A percentile compares a stretch with the other conserved stretches of the same genome.
phyloP scores from a whole-genome alignment of 1,284 basidiomycete species.

The Tremellales sp. region DNA sequence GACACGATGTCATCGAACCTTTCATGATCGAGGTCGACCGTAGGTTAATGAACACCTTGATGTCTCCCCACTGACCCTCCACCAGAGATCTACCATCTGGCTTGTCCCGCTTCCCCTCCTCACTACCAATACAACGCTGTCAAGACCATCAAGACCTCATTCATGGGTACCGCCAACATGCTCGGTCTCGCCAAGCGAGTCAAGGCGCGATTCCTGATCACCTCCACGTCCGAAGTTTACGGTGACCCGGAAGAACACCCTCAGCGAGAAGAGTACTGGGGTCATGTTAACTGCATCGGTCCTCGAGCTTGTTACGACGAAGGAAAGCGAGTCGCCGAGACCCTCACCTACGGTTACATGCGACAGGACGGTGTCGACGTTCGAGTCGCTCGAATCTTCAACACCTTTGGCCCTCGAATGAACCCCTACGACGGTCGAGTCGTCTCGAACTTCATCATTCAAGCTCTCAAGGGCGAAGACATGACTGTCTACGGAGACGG shows the following conservation, averaged over 20 bases:
- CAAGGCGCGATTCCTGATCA: slow-evolving; percentile 93
- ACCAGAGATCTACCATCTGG: slow-evolving; percentile 93
- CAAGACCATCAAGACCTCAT: slow-evolving; percentile 97
- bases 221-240: slow-evolving; percentile 90
- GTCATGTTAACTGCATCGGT: slow-evolving; percentile 95
- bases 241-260: slow-evolving; percentile 97
- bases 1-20: slow-evolving; percentile 93
- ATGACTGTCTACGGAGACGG: slow-evolving; percentile 98
- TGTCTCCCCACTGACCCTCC: neutral
- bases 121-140: slow-evolving; percentile 94
- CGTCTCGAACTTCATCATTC: slow-evolving; percentile 97
- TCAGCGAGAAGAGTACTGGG: slow-evolving; percentile 94
- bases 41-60: slow-evolving; percentile 49
- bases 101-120: slow-evolving; percentile 91
- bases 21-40: slow-evolving; percentile 97
- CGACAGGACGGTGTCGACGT: slow-evolving; percentile 93
- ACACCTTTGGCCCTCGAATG: slow-evolving; percentile 62
- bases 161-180: slow-evolving; percentile 96
- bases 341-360: slow-evolving; percentile 89
- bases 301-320: slow-evolving; percentile 98
- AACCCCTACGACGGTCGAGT: slow-evolving; percentile 94
- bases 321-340: slow-evolving; percentile 93
- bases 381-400: slow-evolving; percentile 93
- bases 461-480: slow-evolving; percentile 90
- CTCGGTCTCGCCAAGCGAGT: slow-evolving; percentile 96